phyloP scores from a whole-genome alignment of 176 grass and related monocot species.

The Eleusine coracana region DNA sequence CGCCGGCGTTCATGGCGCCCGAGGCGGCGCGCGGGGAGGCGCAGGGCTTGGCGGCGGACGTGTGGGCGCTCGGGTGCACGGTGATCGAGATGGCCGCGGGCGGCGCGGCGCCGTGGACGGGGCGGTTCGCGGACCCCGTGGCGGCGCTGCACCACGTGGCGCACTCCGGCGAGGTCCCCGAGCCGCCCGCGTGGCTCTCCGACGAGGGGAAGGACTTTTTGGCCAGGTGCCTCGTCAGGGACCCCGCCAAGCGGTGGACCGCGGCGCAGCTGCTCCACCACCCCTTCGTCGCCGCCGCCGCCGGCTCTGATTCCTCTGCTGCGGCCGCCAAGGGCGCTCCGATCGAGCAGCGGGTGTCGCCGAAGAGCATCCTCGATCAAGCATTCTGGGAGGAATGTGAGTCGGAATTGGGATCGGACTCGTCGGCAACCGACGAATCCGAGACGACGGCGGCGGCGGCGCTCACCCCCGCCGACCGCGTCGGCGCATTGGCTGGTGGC shows the following conservation, averaged over 20 bases:
- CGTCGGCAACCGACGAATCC: background rate
- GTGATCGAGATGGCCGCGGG: slow-evolving; percentile 21
- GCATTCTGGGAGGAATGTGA: slow-evolving; percentile 21
- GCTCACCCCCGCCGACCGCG: slow-evolving; percentile 21
- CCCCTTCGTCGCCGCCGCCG: slow-evolving; percentile 22
- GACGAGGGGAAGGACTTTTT: slow-evolving; percentile 30
- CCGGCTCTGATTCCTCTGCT: background rate
- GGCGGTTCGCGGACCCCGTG: background rate
- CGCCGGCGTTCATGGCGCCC: slow-evolving; percentile 5
- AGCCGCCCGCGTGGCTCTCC: background rate
- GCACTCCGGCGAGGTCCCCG: background rate
- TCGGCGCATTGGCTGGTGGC: slow-evolving; percentile 6
- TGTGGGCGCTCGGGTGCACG: slow-evolving; percentile 25
- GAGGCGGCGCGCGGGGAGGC: slow-evolving; percentile 8
- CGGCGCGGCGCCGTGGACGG: slow-evolving; percentile 13
- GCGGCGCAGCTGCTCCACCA: slow-evolving; percentile 51
- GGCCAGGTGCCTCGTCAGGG: slow-evolving; percentile 36
- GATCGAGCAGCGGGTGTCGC: slow-evolving; percentile 20
- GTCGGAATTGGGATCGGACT: background rate
- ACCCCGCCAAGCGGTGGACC: slow-evolving; percentile 36
- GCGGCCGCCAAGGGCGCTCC: background rate
- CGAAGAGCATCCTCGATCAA: slow-evolving; percentile 48
- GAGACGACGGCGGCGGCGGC: background rate
- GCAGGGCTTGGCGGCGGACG: slow-evolving; percentile 4
- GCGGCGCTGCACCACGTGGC: slow-evolving; percentile 12